phyloP scores from a whole-genome alignment of 768 basidiomycete species.

The Calocybe gangraenosa region DNA sequence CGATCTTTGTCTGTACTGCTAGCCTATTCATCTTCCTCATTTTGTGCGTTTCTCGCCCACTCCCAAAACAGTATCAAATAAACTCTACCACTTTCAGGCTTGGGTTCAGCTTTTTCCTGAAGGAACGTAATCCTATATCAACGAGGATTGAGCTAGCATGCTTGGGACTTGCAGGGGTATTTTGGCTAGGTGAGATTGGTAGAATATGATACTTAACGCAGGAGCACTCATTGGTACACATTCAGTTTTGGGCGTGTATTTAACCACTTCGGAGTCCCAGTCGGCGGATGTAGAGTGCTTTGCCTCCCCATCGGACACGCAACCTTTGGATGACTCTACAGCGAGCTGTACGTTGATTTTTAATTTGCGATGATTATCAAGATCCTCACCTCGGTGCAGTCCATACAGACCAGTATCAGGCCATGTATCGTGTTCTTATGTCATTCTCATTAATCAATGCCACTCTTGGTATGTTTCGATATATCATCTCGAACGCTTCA shows the following conservation, averaged over 20 bases:
- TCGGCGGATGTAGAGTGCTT: constrained; percentile 82
- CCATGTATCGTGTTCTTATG: constrained; percentile 83
- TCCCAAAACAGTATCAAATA: background rate
- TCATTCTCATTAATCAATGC: constrained; percentile 80
- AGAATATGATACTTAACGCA: background rate
- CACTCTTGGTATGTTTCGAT: constrained; percentile 48
- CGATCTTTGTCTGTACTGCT: constrained; percentile 72
- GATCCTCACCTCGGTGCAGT: constrained; percentile 37
- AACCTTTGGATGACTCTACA: constrained; percentile 49
- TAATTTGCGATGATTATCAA: background rate
- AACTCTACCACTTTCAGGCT: constrained; percentile 37
- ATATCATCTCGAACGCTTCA: background rate
- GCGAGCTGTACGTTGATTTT: constrained; percentile 55
- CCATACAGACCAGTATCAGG: constrained; percentile 81
- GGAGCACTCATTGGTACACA: constrained; percentile 6
- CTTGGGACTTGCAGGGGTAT: constrained; percentile 64
- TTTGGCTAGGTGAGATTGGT: constrained; percentile 67
- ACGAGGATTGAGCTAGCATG: constrained; percentile 73
- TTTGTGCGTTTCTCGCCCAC: constrained; percentile 44
- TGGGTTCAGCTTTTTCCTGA: constrained; percentile 58
- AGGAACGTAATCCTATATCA: constrained; percentile 71
- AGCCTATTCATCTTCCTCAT: constrained; percentile 64
- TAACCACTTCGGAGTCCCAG: constrained; percentile 72
- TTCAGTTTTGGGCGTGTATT: constrained; percentile 68
- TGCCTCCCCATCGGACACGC: constrained; percentile 45